Evolutionary conservation across 257 asterid species (phyloP), one percentile per base, ranked within the genome.

Genomic region (Hygrophila difformis): DNA sequence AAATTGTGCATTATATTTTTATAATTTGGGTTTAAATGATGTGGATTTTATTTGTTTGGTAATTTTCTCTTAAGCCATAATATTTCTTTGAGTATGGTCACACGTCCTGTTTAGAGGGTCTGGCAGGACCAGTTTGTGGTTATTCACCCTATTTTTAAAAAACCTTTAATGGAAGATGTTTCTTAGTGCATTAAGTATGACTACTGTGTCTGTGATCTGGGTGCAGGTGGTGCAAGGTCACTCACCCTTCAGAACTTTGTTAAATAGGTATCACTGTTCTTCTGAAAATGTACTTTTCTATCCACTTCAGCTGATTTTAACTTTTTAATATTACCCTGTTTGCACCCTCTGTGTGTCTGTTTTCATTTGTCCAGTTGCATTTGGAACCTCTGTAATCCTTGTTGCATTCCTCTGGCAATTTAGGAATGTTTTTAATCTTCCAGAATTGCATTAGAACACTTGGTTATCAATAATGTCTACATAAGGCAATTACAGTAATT

Each of bases 211-310:
- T 47, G 15, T 70, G 56, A 60, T 49, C 44, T 65, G 53, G 60
- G 38, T 64, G 49, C 55, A 79, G 88, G 74, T 79, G 11, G 47
- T 79, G 41, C 88, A 69, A 39, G 88, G 88, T 38, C 84, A 79
- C 75, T 72, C 84, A 16, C 68, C 81, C 41, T 79, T 79, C 65
- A 69, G 59, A 53, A 65, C 57, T 71, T 56, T 79, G 72, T 74
- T 78, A 15, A 28, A 61, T 31, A 72, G 78, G 88, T 79, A 72
- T 31, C 29, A 16, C 17, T 9, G n/a, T 56, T 47, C 18, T 49
- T 19, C 15, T n/a, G 34, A 16, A 11, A 4, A 4, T 38, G 22
- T 21, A 20, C 23, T 20, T n/a, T 13, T 3, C 6, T 5, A 17
- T 12, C 3, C 16, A 34, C 18, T 43, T 9, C 40, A 18, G 22